phyloP scores from a whole-genome alignment of 1,139 yeast species.

The Suhomyces panamericanus region DNA sequence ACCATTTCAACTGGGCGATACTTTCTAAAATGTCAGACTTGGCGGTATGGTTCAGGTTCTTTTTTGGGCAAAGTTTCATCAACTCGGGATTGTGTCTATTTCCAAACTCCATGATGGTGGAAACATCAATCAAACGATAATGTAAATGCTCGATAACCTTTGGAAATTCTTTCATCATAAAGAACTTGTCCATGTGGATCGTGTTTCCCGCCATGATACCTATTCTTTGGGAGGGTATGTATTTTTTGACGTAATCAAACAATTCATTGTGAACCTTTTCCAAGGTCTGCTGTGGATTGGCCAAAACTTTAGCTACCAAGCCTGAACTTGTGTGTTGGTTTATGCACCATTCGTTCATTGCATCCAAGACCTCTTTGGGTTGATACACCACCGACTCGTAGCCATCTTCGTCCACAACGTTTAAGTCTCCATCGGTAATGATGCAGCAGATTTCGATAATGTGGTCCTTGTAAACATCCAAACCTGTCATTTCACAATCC shows the following conservation, averaged over 20 bases:
- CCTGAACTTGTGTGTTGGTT: constrained; percentile 81
- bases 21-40: constrained; percentile 85
- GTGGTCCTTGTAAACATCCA: constrained; percentile 66
- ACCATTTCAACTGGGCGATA: constrained; percentile 80
- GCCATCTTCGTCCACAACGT: constrained; percentile 64
- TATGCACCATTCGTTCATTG: constrained; percentile 86
- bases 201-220: constrained; percentile 90
- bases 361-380: constrained; percentile 61
- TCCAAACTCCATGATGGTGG: constrained; percentile 78
- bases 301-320: constrained; percentile 65
- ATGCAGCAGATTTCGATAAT: constrained; percentile 93
- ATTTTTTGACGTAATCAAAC: constrained; percentile 56
- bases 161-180: constrained; percentile 84
- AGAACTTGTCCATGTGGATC: constrained; percentile 86
- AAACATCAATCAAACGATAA: constrained; percentile 87
- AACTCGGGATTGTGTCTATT: constrained; percentile 71
- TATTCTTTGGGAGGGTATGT: constrained; percentile 50
- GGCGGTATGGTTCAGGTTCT: constrained; percentile 78
- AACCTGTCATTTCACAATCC: constrained; percentile 89
- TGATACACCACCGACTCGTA: constrained; percentile 82
- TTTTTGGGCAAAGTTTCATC: constrained; percentile 58
- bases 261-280: constrained; percentile 65
- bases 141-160: constrained; percentile 67
- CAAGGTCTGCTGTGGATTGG: constrained; percentile 52
- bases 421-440: constrained; percentile 78